Conservation (phyloP, 257 asterid genomes). For the Solanum commersonii region DNA sequence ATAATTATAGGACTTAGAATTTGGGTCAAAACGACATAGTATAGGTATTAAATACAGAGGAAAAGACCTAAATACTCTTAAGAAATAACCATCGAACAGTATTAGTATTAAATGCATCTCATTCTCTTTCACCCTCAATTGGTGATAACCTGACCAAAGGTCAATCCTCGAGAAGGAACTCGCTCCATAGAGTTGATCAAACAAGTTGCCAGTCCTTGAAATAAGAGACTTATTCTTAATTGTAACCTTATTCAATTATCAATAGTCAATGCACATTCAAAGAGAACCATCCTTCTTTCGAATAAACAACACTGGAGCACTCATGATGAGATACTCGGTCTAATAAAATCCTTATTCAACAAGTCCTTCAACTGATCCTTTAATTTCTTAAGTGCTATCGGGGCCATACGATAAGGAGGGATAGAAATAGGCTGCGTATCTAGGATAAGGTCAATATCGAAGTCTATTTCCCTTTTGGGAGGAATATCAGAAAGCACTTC, state of each 20-base stretch:
- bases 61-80: background rate
- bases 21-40: background rate
- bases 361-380: background rate
- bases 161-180: no score
- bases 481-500: background rate
- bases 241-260: background rate
- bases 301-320: background rate
- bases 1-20: background rate
- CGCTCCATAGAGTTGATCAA: background rate
- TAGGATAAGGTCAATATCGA: background rate
- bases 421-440: no score
- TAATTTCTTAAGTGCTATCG: background rate
- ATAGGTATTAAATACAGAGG: no score
- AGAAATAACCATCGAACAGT: no score
- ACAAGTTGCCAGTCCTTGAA: background rate
- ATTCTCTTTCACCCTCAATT: background rate
- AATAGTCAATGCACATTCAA: background rate
- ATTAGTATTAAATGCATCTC: background rate
- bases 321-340: background rate
- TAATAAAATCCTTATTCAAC: background rate
- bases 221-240: background rate
- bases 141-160: background rate
- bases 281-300: background rate
- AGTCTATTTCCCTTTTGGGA: background rate
- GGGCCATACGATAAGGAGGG: background rate